Conservation (phyloP, 1,284 basidiomycete genomes). For the Ceratobasidium papillatum region DNA sequence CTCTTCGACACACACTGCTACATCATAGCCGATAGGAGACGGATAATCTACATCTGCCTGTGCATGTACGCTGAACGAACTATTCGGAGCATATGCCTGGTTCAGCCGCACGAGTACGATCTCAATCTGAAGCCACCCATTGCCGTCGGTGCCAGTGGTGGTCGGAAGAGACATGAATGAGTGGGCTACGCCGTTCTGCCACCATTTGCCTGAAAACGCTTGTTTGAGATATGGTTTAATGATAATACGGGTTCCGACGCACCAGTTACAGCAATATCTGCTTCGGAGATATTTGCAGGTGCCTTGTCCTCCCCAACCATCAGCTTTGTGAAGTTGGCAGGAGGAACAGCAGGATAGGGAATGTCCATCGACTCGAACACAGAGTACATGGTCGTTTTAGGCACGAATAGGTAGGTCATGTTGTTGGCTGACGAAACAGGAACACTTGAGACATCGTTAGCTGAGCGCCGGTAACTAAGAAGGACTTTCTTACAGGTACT, state of each 20-base stretch:
- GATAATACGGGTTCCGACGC: not conserved
- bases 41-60: slow-evolving; percentile 11
- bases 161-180: slow-evolving; percentile 28
- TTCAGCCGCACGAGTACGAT: slow-evolving; percentile 33
- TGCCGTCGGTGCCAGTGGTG: slow-evolving; percentile 16
- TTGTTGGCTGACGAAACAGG: slow-evolving; percentile 22
- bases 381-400: slow-evolving; percentile 31
- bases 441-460: not conserved
- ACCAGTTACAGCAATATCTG: slow-evolving; percentile 25
- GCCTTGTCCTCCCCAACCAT: slow-evolving; percentile 16
- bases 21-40: slow-evolving; percentile 33
- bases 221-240: not conserved
- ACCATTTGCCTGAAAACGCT: slow-evolving; percentile 25
- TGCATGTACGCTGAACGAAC: slow-evolving; percentile 20
- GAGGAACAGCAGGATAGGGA: not conserved
- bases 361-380: slow-evolving; percentile 34
- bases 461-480: not conserved
- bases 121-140: slow-evolving; percentile 35
- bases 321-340: slow-evolving; percentile 22
- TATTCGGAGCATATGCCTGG: slow-evolving; percentile 28
- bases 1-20: slow-evolving; percentile 30
- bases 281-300: slow-evolving; percentile 19
- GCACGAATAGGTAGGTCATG: slow-evolving; percentile 35
- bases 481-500: slow-evolving; percentile 22
- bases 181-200: slow-evolving; percentile 36